Evolutionary conservation across 176 grass and related monocot species (phyloP).

Genomic region (Eragrostis curvula): DNA sequence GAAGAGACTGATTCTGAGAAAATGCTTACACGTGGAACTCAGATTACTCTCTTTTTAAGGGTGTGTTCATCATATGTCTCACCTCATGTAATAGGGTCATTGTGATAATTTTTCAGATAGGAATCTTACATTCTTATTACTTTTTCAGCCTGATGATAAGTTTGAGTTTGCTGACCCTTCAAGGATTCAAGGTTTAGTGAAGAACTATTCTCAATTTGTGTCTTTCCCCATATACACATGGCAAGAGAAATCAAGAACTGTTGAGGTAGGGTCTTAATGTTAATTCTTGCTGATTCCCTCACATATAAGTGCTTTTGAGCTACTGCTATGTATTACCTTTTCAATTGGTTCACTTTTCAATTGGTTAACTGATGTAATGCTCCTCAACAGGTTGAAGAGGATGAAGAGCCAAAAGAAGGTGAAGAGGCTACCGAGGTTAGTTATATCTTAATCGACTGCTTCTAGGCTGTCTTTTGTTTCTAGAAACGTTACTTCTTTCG

Average conservation of each 20-base stretch:
- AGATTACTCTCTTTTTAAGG: conserved; percentile 79
- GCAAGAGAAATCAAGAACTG: conserved; percentile 83
- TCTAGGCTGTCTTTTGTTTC: not conserved
- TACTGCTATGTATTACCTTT: not conserved
- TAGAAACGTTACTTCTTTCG: conserved; percentile 4
- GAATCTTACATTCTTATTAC: conserved; percentile 17
- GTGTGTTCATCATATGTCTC: conserved; percentile 36
- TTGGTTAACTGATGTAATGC: conserved; percentile 6
- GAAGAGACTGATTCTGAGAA: conserved; percentile 84
- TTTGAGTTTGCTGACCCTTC: conserved; percentile 73
- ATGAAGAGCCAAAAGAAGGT: conserved; percentile 69
- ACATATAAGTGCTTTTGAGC: not conserved
- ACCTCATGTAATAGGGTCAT: not conserved
- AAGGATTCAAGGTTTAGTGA: conserved; percentile 71
- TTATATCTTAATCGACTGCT: not conserved
- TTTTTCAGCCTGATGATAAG: conserved; percentile 75
- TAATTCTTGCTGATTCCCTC: conserved; percentile 17
- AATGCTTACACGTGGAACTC: conserved; percentile 72
- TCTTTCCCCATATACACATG: conserved; percentile 90
- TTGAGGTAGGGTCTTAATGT: conserved; percentile 51
- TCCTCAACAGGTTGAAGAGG: conserved; percentile 62
- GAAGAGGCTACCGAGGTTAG: conserved; percentile 62
- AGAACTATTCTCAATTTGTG: conserved; percentile 85
- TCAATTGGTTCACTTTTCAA: not conserved
- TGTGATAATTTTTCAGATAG: not conserved